Conservation (phyloP, 495 filamentous ascomycete species). For the Penicillium antarcticum region DNA sequence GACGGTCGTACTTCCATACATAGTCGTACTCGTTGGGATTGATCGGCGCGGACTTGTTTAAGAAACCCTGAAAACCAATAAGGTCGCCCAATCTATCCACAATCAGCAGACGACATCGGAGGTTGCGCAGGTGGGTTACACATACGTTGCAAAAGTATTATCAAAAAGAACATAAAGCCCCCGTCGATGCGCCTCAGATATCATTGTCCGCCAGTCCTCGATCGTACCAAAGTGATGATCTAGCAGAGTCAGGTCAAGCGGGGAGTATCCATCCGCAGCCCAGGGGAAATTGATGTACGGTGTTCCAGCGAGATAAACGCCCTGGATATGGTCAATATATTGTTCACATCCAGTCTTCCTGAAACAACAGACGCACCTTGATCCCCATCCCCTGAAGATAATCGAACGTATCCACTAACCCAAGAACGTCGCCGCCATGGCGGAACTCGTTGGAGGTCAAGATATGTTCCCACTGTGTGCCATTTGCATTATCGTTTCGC, state of each 20-base stretch:
- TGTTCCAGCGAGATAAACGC: slow-evolving; percentile 25
- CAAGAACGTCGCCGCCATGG: slow-evolving; percentile 35
- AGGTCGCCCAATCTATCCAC: slow-evolving; percentile 37
- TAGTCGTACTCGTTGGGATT: slow-evolving; percentile 37
- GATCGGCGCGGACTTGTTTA: slow-evolving; percentile 38
- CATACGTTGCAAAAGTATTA: slow-evolving; percentile 34
- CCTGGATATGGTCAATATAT: slow-evolving; percentile 1
- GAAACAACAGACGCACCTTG: slow-evolving; percentile 13
- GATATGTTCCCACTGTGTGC: slow-evolving; percentile 37
- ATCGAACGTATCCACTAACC: slow-evolving; percentile 31
- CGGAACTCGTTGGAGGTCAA: slow-evolving; percentile 34
- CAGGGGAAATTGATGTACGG: slow-evolving; percentile 38
- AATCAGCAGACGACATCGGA: neutral
- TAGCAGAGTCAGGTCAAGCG: slow-evolving; percentile 34
- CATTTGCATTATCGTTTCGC: slow-evolving; percentile 35
- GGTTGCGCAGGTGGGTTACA: neutral
- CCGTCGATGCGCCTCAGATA: slow-evolving; percentile 27
- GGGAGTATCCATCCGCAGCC: slow-evolving; percentile 34
- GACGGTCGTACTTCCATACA: slow-evolving; percentile 37
- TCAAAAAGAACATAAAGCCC: slow-evolving; percentile 38
- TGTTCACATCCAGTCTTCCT: neutral
- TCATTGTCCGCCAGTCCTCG: slow-evolving; percentile 29
- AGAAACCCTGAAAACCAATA: slow-evolving; percentile 41
- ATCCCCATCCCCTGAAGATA: slow-evolving; percentile 42
- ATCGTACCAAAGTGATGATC: slow-evolving; percentile 36